These are phyloP conservation scores for Neurospora sp. DNA, from an alignment of 495 filamentous ascomycete genomes.

Conservation along the genomic window DNA sequence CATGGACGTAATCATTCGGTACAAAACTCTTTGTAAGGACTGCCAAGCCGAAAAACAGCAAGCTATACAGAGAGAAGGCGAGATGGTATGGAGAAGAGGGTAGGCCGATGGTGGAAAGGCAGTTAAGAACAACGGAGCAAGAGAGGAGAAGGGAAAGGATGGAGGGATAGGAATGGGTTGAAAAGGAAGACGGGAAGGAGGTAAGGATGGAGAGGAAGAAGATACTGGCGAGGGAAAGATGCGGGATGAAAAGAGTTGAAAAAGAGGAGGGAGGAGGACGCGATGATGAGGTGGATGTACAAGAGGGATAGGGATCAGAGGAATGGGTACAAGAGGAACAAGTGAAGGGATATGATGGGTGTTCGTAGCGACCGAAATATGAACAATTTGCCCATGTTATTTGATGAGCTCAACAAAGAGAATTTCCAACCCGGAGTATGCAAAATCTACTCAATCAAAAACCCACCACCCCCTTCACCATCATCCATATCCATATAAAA, in stretches of 20 bases:
- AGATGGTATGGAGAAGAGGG: background rate
- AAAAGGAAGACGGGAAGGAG: background rate
- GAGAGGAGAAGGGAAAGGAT: background rate
- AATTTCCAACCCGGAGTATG: background rate
- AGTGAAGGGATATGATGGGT: background rate
- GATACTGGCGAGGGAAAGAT: background rate
- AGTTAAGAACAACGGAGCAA: background rate
- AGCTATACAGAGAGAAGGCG: background rate
- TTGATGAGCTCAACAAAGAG: background rate
- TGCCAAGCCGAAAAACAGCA: background rate
- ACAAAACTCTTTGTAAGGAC: background rate
- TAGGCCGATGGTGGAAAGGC: background rate
- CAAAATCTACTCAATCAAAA: constrained; percentile 18
- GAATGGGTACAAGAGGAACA: background rate
- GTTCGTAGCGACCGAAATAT: background rate
- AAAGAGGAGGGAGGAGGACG: background rate
- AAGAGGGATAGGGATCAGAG: background rate
- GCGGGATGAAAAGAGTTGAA: background rate
- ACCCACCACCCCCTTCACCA: constrained; percentile 28
- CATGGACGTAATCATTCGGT: background rate
- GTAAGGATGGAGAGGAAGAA: background rate
- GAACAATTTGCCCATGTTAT: background rate
- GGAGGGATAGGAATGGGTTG: background rate
- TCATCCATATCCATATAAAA: constrained; percentile 16
- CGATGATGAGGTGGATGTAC: background rate